Base-by-base conservation (phyloP, 495 filamentous ascomycete genomes). In the Copromyces sp. region DNA sequence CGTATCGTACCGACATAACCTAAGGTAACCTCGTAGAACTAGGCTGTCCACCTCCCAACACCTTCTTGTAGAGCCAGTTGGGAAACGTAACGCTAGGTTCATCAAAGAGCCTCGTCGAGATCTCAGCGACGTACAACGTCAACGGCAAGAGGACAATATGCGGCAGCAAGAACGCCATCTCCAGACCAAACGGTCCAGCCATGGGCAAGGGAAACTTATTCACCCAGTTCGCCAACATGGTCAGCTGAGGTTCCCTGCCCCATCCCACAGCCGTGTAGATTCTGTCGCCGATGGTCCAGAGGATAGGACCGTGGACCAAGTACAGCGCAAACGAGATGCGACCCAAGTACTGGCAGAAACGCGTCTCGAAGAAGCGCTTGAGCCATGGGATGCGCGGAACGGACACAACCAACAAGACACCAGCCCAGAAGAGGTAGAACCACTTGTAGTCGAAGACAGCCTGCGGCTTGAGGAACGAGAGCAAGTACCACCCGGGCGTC, bases 321-420 rank as follows among this genome's bases (percentile, higher is more conserved):
- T 92, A 92, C 20, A 92, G 86, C 12, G 87, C 83, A 75, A 84
- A 92, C 0, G 88, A 90, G 61, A 92, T 84, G 71, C 87, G 86
- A 40, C 89, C 89, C 9, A 92, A 83, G 73, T 89, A 90, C 77
- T 90, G 89, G 68, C 88, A 89, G 68, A 90, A 79, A 3, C 81
- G 81, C 69, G 86, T 85, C 71, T 85, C 87, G 79, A 91, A 90
- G 42, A 89, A 82, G 71, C 82, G 81, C 73, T 87, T 86, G 16
- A 85, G 75, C 80, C 77, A 82, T n/a, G 38, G 42, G 35, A 82
- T 77, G 68, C 77, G 78, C 17, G 84, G 83, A n/a, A 87, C 83
- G 40, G 83, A 80, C 20, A 83, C 81, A 7, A 90, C 87, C 71
- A 91, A 82, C 29, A 89, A 77, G 38, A 84, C 77, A 37, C 87